A percentile compares a stretch with the other conserved stretches of the same genome.
Evolutionary conservation across 495 filamentous ascomycete genomes (phyloP).

Genomic region (Penicillium coprophilum): DNA sequence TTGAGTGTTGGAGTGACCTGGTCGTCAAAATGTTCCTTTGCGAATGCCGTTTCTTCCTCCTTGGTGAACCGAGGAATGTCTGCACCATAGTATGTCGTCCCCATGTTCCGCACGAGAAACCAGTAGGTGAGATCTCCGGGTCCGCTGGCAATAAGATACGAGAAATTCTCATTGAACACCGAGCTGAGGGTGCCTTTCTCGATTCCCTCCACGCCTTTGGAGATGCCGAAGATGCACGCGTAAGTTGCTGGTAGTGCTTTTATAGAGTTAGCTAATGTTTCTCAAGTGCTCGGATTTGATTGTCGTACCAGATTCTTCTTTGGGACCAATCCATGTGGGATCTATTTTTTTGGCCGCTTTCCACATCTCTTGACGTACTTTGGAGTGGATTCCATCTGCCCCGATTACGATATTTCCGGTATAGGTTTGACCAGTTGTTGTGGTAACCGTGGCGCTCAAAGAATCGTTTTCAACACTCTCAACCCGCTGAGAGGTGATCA

Average conservation of each 20-base stretch:
- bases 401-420: slow-evolving; percentile 50
- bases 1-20: slow-evolving; percentile 26
- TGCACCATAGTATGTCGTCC: slow-evolving; percentile 23
- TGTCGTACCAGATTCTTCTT: slow-evolving; percentile 20
- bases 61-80: slow-evolving; percentile 42
- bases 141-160: slow-evolving; percentile 25
- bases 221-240: slow-evolving; percentile 29
- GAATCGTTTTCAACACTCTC: slow-evolving; percentile 22
- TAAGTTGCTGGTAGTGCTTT: slow-evolving; percentile 27
- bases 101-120: slow-evolving; percentile 26
- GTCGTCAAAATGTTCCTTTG: slow-evolving; percentile 28
- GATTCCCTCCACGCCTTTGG: slow-evolving; percentile 14
- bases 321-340: slow-evolving; percentile 21
- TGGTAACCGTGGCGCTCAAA: slow-evolving; percentile 29
- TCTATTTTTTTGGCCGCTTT: slow-evolving; percentile 27
- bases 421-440: slow-evolving; percentile 35
- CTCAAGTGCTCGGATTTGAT: background rate
- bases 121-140: slow-evolving; percentile 25
- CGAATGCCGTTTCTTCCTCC: slow-evolving; percentile 23
- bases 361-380: slow-evolving; percentile 45
- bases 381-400: slow-evolving; percentile 52
- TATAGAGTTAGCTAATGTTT: slow-evolving; percentile 1
- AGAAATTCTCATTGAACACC: slow-evolving; percentile 23
- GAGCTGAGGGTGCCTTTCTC: slow-evolving; percentile 14
- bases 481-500: slow-evolving; percentile 38